Base-by-base conservation (phyloP, 805 yeast genomes). In the Cyberlindnera sargentensis region DNA sequence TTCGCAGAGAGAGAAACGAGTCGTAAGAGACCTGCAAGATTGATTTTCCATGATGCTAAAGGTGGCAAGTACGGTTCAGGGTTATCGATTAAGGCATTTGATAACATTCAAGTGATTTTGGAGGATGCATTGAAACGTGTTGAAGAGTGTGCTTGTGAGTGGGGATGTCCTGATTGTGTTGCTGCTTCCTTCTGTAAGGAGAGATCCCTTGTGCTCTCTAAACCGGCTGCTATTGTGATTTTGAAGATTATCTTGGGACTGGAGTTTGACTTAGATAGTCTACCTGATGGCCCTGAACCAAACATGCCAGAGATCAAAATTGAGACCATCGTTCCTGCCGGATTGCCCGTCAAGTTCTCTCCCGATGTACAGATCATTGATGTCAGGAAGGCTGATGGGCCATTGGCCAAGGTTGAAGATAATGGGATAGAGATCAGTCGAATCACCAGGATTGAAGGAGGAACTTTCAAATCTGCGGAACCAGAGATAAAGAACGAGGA, bases 31-130 rank as follows among this genome's bases (percentile, higher is more conserved):
- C 98, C 98, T 0, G 95, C 95, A 0, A 68, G 99, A 42, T 65
- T 93, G 40, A 78, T 90, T 2, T 84, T 93, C 52, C 80, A 80
- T 57, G 98, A 93, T 60, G 73, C 87, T 1, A 79, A 81, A 55
- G 96, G 95, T 8, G 95, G 95, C 2, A 71, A 71, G 43, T 67
- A 71, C 37, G 96, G 96, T 0, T 76, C 87, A 0, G 98, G 98
- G 0, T 66, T 91, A 37, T 75, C 88, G 2, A 72, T 80, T 1
- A 83, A 86, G 53, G 87, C 91, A 0, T 91, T 84, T 62, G 91
- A 84, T 46, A 80, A 82, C 53, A 74, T 85, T 27, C 86, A 83
- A 47, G 76, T 75, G 3, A 72, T 93, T 4, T 55, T 91, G 27
- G 63, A 66, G 37, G 73, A 78, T 7, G 82, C 95, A 0, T 64